phyloP scores from a whole-genome alignment of 2,329 filamentous ascomycete species.

The Pseudopyrenochaeta lycopersici region DNA sequence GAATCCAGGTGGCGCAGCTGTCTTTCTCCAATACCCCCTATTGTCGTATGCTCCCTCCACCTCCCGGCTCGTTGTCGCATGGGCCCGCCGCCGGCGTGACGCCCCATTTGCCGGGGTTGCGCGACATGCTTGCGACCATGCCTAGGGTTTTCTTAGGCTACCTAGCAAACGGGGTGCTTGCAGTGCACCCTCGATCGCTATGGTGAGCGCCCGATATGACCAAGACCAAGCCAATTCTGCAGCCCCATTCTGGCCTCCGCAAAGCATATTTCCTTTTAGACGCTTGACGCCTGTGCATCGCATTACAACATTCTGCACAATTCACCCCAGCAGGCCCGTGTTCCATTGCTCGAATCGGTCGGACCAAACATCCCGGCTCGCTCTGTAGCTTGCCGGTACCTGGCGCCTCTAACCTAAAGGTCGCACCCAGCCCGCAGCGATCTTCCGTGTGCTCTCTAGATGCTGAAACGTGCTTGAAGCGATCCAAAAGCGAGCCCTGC shows the following conservation, averaged over 20 bases:
- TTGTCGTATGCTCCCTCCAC: conserved; percentile 17
- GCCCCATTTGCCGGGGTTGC: conserved; percentile 25
- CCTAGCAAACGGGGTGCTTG: conserved; percentile 27
- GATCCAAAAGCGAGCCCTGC: conserved; percentile 43
- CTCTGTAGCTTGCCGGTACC: conserved; percentile 34
- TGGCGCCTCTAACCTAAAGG: conserved; percentile 35
- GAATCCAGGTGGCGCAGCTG: conserved; percentile 19
- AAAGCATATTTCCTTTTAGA: conserved; percentile 16
- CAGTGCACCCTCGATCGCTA: conserved; percentile 9
- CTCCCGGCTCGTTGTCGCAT: conserved; percentile 23
- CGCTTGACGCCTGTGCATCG: conserved; percentile 15
- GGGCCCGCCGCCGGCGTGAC: conserved; percentile 20
- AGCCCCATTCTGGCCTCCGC: conserved; percentile 15
- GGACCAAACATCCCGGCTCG: conserved; percentile 27
- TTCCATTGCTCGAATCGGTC: conserved; percentile 31
- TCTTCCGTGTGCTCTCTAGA: conserved; percentile 39
- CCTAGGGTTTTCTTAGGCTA: conserved; percentile 20
- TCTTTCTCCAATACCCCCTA: conserved; percentile 29
- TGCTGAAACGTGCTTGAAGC: conserved; percentile 53
- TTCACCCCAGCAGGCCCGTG: conserved; percentile 23
- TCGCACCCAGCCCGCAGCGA: conserved; percentile 35
- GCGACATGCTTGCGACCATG: conserved; percentile 31
- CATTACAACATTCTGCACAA: conserved; percentile 17
- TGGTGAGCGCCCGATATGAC: conserved; percentile 23
- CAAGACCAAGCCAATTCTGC: conserved; percentile 16